Evolutionary conservation across 352 stramenopile species (phyloP), one percentile per base, ranked within the genome.

Genomic region (Pythium catenulatum): DNA sequence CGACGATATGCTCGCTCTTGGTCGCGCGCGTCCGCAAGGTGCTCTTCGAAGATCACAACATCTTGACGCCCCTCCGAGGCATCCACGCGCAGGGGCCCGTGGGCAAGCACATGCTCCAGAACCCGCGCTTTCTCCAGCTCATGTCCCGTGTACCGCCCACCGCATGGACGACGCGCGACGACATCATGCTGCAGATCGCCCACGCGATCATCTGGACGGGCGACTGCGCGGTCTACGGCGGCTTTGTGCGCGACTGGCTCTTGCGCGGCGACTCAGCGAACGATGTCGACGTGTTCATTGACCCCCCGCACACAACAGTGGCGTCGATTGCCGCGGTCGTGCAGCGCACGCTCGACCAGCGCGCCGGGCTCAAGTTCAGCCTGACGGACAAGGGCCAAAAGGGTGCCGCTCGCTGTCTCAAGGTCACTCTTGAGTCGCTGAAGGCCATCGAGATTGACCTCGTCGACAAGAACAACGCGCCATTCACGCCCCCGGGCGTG

Each of bases 181-280:
- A 90, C 45, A 68, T 90, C 15, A 86, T 90, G 80, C 85, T 90
- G 11, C 85, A 90, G 48, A 30, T 87, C 2, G 80, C 75, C 2
- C 73, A 90, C 50, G 54, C 68, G 9, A 45, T 90, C 32, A 30
- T 90, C 1, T 90, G 85, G 85, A 34, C 79, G 25, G 56, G 50
- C 52, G 32, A 82, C 39, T 50, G 45, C 4, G 77, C 63, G 8
- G 79, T 88, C 32, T 76, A 88, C 32, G 85, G 73, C 1, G 80
- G 85, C 4, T 90, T 90, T 48, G 11, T 90, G 30, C 85, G 85
- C 15, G 85, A 90, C 45, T 90, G 85, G 85, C 74, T 90, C 52
- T 43, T 90, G 17, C 54, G 65, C 34, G 85, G 85, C 11, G 80
- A 90, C 27, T 8, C 54, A 1, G 85, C 85, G 14, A 88, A 80